Percentiles rank a stretch among this genome's conserved stretches.
phyloP scores from a whole-genome alignment of 192 early-diverging fungal species.

The Spinellus fusiger region DNA sequence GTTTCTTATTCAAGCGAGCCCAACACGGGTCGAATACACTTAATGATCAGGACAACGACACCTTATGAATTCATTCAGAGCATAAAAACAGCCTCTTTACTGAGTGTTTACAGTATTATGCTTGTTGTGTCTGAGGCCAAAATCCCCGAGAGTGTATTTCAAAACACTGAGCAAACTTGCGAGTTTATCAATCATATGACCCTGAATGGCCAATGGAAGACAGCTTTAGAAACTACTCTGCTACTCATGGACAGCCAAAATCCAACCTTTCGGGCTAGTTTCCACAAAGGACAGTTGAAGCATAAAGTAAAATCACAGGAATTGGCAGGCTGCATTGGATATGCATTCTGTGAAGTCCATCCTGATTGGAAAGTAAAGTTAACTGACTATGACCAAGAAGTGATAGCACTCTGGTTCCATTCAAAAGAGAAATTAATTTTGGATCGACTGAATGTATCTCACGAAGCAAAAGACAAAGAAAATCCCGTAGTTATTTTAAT shows the following conservation, averaged over 20 bases:
- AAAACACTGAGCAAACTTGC: conserved; percentile 1
- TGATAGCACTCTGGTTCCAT: conserved; percentile 23
- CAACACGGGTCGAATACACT: conserved; percentile 5
- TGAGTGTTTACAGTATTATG: conserved; percentile 1
- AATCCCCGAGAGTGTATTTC: background rate
- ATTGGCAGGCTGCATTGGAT: conserved; percentile 11
- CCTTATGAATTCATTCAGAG: background rate
- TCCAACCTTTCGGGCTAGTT: conserved; percentile 16
- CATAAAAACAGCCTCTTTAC: background rate
- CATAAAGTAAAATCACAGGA: conserved; percentile 4
- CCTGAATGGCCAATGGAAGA: background rate
- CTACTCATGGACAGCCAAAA: background rate
- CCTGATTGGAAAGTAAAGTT: conserved; percentile 39
- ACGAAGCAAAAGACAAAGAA: background rate
- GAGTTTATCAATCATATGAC: conserved; percentile 1
- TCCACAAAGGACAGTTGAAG: conserved; percentile 9
- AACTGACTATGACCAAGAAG: conserved; percentile 34
- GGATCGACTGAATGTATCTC: background rate
- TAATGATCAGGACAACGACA: background rate
- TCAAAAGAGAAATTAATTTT: background rate
- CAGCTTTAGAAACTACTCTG: background rate
- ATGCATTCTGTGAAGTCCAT: conserved; percentile 15
- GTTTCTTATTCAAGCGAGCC: background rate
- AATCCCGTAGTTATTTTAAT: background rate
- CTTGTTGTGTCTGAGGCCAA: background rate